A percentile compares a stretch with the other conserved stretches of the same genome.
These are phyloP conservation scores for Puccinia hordei DNA, from an alignment of 1,284 basidiomycete genomes.

Conservation along the genomic window DNA sequence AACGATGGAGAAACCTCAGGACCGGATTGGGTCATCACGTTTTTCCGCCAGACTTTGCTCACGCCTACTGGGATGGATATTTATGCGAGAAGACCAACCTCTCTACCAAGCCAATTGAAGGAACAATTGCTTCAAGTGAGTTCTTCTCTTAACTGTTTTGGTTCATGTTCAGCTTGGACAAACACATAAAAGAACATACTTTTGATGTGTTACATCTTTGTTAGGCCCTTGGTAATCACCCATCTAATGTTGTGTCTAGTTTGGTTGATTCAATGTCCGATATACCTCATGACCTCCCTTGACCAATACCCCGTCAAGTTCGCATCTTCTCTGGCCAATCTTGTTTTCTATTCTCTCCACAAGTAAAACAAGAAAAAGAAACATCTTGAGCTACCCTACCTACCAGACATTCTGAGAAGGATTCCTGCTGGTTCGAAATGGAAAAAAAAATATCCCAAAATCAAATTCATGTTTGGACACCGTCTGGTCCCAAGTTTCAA, in stretches of 20 bases:
- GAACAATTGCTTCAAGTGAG: constrained; percentile 51
- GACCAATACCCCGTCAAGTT: not conserved
- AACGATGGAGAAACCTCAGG: constrained; percentile 51
- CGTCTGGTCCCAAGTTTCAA: no score
- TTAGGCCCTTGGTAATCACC: constrained; percentile 30
- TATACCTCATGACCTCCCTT: constrained; percentile 26
- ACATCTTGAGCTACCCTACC: not conserved
- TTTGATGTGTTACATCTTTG: not conserved
- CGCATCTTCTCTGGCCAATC: not conserved
- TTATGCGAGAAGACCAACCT: constrained; percentile 60
- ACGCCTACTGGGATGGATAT: constrained; percentile 65
- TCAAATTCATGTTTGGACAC: no score
- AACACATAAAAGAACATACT: not conserved
- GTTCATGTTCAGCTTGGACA: not conserved
- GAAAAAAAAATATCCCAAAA: no score
- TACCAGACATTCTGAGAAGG: not conserved
- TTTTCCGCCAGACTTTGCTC: constrained; percentile 65
- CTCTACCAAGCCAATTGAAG: constrained; percentile 55
- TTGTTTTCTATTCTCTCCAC: not conserved
- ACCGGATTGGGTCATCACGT: constrained; percentile 64
- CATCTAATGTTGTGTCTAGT: not conserved
- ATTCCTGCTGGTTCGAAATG: no score
- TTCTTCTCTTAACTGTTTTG: not conserved
- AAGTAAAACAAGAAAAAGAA: no score
- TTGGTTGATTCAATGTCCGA: constrained; percentile 35